phyloP scores from a whole-genome alignment of 805 yeast species.

The Lipomyces kockii region DNA sequence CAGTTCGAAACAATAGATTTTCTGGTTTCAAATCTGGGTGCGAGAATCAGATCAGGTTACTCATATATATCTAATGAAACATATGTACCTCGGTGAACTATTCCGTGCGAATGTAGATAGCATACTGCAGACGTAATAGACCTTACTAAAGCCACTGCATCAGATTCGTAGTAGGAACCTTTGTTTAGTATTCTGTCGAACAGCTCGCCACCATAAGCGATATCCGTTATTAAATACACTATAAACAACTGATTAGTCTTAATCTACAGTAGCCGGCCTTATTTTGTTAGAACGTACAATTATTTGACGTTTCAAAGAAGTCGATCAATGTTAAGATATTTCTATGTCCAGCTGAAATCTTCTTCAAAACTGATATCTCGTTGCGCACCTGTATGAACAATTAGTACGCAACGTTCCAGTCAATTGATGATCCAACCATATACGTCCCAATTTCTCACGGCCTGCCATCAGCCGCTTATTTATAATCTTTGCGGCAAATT shows the following conservation, averaged over 20 bases:
- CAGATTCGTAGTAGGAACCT: conserved; percentile 54
- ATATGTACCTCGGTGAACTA: conserved; percentile 58
- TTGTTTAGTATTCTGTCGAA: conserved; percentile 60
- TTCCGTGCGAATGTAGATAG: conserved; percentile 61
- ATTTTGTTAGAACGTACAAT: conserved; percentile 46
- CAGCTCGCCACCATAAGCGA: conserved; percentile 70
- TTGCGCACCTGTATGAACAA: conserved; percentile 53
- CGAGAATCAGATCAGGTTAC: neutral
- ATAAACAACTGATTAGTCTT: neutral
- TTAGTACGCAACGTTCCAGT: neutral
- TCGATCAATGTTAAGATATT: conserved; percentile 67
- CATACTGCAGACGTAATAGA: conserved; percentile 60
- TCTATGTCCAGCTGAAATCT: conserved; percentile 55
- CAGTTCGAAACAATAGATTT: conserved; percentile 58
- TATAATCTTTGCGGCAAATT: conserved; percentile 61
- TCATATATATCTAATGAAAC: neutral
- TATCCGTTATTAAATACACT: conserved; percentile 62
- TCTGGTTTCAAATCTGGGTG: conserved; percentile 67
- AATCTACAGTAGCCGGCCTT: neutral
- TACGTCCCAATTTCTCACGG: conserved; percentile 52
- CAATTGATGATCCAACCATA: neutral
- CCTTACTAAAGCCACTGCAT: conserved; percentile 56
- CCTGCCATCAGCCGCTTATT: conserved; percentile 57
- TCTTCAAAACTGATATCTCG: conserved; percentile 62
- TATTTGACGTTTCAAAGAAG: conserved; percentile 68